Evolutionary conservation across 2,329 filamentous ascomycete species (phyloP), one percentile per base, ranked within the genome.

Genomic region (Fusarium citri): DNA sequence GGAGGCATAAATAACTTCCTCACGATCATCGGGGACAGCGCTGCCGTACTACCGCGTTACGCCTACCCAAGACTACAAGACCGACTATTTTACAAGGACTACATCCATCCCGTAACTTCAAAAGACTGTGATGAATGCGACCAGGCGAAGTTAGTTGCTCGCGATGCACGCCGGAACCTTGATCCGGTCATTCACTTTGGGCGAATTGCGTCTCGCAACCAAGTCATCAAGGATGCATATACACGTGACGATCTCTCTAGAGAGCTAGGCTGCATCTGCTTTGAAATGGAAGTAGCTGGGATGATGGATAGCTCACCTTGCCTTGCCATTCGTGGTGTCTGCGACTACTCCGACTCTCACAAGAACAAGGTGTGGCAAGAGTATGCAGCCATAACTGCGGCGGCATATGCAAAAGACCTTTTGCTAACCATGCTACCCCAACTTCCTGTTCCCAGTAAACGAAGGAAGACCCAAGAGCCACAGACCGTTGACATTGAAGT

Each of bases 261-360:
- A 2, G 25, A 69, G 1, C 46, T 64, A 0, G 50, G 43, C 0
- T 62, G 67, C 0, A 42, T 75, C 0, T 78, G 77, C 7, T 69
- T 79, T 9, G 74, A 80, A 22, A 78, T 75, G 76, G 76, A 78
- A 14, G 74, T 73, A n/a, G 34, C 34, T 4, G 18, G 34, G 1
- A n/a, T 37, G 0, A 37, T 37, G 9, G 5, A 4, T 4, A 1
- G 66, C 2, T 73, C 79, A 2, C 77, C 77, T 1, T 82, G 75
- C 18, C 59, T 83, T 2, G 69, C 78, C 0, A 77, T 83, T 6
- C 75, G 79, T n/a, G 80, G 80, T 0, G 79, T 83, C 0, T 83
- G 77, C n/a, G 78, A 82, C 54, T 83, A 82, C 59, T 9, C 47
- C 6, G 43, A 51, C 11, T 12, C 22, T n/a, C 5, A 49, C 28